Base-by-base conservation (phyloP, 441 rosid species). In the Adansonia grandidieri region DNA sequence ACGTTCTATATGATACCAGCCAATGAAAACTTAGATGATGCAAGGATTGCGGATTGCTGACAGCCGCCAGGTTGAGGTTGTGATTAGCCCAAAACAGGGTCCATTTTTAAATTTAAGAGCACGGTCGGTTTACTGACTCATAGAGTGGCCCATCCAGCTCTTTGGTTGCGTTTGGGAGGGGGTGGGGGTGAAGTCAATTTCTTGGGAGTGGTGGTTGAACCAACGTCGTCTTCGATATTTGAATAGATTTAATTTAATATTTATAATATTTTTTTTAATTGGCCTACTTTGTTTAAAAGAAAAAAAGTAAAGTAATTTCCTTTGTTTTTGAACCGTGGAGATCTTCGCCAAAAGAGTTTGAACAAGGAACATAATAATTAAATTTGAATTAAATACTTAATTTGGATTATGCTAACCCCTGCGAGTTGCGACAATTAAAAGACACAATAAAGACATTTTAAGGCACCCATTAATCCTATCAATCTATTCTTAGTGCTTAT, bases 401-500 rank as follows among this genome's bases (percentile, higher is more conserved):
- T 70, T 65, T 67, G 78, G 45, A 51, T 20, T 32, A 54, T 51
- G 22, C 9, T 20, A 74, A n/a, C 57, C 22, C 24, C 57, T 61
- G 40, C n/a, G 32, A 56, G 24, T 37, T 20, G 28, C 28, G 10
- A 62, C 58, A 75, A 17, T 61, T 53, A 53, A 53, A 53, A 53
- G 57, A 42, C 45, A 42, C 45, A 5, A 42, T 42, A 42, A 42
- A 1, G 40, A 53, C 57, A 53, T 13, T 14, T 53, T n/a, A 69
- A n/a, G 5, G 70, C 64, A 47, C 37, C 53, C 45, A 48, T 74
- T 64, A 10, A 22, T 65, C 48, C 67, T 22, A 44, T 68, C 82
- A 57, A n/a, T 67, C 62, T 5, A 20, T 28, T 54, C 87, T 45
- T 86, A 80, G 88, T 53, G 76, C 81, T 37, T 62, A 80, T 80